Evolutionary conservation across 1,284 basidiomycete species (phyloP), one percentile per base, ranked within the genome.

Genomic region (Tausonia pullulans): DNA sequence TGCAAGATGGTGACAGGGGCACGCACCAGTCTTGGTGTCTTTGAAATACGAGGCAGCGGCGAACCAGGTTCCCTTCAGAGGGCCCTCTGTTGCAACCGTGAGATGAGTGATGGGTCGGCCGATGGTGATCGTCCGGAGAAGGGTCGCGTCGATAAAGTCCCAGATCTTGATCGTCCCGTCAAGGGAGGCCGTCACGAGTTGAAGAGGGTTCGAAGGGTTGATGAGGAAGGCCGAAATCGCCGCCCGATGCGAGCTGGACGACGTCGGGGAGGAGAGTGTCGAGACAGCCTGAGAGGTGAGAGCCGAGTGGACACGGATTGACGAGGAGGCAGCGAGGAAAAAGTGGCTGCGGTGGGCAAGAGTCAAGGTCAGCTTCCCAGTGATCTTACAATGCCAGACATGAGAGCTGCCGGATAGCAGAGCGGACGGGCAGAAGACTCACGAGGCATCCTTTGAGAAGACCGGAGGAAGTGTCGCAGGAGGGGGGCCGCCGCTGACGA

Each of bases 71-170:
- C 79, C 51, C 79, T 78, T 68, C 86, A 85, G 69, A 81, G 83
- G 74, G 84, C 81, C 65, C 79, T 79, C 84, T 80, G 73, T 90
- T 86, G 1, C 83, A 82, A 64, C 85, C 84, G 61, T 64, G 68
- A 94, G 78, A 69, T 84, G 82, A 64, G 84, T 81, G 69, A 96
- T 86, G 5, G 90, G 84, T 66, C 87, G 82, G 53, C 80, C 81
- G 54, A 89, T 72, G 66, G 82, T 79, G 64, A 94, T 82, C 0
- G 85, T 87, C 68, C 86, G 84, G 63, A 97, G 79, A 13, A 96
- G 78, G 3, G 82, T 79, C 0, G 87, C 93, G 68, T 97, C 93
- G 61, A 95, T 79, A 74, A 89, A 95, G 77, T 98, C 92, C 95
- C 95, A 98, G 10, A 95, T 79, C 74, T 90, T 85, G 69, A 98